These are phyloP conservation scores for Taxawa tesnikishii DNA, from an alignment of 2,329 filamentous ascomycete genomes.

Conservation along the genomic window DNA sequence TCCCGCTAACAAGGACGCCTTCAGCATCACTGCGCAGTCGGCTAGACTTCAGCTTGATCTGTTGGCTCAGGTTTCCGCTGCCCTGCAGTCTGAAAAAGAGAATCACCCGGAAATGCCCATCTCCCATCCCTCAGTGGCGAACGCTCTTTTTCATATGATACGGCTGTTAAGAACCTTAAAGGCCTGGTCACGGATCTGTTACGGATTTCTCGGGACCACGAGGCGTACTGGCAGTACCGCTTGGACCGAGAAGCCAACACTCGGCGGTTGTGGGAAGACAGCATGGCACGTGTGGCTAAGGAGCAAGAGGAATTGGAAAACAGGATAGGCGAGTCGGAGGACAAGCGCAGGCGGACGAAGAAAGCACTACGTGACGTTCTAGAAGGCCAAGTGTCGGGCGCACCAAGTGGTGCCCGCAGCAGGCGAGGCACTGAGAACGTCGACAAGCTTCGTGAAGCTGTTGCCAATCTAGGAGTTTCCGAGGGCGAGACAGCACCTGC, in stretches of 20 bases:
- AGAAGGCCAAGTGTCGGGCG: conserved; percentile 35
- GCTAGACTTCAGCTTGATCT: conserved; percentile 87
- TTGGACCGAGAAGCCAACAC: conserved; percentile 85
- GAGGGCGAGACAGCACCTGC: conserved; percentile 6
- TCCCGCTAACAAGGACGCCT: conserved; percentile 75
- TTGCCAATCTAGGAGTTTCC: conserved; percentile 6
- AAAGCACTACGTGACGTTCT: conserved; percentile 77
- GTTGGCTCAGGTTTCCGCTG: conserved; percentile 72
- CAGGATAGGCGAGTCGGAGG: conserved; percentile 76
- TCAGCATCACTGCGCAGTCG: conserved; percentile 94
- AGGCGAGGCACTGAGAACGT: conserved; percentile 6
- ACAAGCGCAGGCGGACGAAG: conserved; percentile 82
- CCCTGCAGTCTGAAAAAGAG: conserved; percentile 58
- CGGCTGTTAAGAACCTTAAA: conserved; percentile 77
- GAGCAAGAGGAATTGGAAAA: conserved; percentile 89
- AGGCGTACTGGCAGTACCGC: conserved; percentile 93
- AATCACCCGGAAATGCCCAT: conserved; percentile 60
- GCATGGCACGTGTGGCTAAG: conserved; percentile 90
- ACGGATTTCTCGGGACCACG: conserved; percentile 85
- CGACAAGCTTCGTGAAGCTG: conserved; percentile 7
- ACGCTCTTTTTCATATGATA: conserved; percentile 80
- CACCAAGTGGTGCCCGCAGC: conserved; percentile 7
- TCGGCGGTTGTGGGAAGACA: conserved; percentile 95
- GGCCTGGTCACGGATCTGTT: conserved; percentile 74
- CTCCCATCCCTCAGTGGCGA: conserved; percentile 62